These are phyloP conservation scores for Gentiana macrophylla DNA, from an alignment of 257 asterid species.

Conservation along the genomic window DNA sequence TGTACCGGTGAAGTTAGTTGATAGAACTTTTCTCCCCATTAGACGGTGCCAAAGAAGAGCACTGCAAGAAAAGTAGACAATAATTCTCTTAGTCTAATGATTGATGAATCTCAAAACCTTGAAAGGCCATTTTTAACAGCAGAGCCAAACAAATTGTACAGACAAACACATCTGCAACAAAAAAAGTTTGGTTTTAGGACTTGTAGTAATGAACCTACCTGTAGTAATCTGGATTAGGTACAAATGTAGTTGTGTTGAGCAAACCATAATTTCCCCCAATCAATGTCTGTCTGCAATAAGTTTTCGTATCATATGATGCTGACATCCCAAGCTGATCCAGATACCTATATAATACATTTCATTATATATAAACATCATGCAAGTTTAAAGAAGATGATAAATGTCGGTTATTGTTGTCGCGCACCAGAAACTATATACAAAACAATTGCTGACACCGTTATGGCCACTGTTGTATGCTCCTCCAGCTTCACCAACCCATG, in stretches of 20 bases:
- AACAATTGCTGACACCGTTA: constrained; percentile 51
- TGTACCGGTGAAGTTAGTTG: constrained; percentile 42
- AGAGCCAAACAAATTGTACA: too few relatives aligned
- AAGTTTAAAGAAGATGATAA: too few relatives aligned
- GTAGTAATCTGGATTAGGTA: constrained; percentile 85
- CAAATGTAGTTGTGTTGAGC: constrained; percentile 54
- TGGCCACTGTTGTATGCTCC: constrained; percentile 76
- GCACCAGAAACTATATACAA: constrained; percentile 70
- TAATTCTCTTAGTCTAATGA: too few relatives aligned
- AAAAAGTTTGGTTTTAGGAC: too few relatives aligned
- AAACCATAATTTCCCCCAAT: constrained; percentile 90
- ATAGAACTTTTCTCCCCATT: constrained; percentile 59
- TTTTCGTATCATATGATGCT: constrained; percentile 48
- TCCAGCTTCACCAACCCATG: constrained; percentile 88
- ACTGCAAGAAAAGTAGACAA: constrained; percentile 18
- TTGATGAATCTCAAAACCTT: too few relatives aligned
- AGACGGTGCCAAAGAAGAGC: constrained; percentile 93
- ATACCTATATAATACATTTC: constrained; percentile 34
- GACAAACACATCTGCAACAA: neutral
- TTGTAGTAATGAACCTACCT: constrained; percentile 25
- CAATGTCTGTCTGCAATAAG: constrained; percentile 71
- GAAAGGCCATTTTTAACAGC: too few relatives aligned
- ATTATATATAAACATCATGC: too few relatives aligned
- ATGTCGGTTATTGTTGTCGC: neutral
- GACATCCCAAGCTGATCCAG: constrained; percentile 76